Evolutionary conservation across 2,329 filamentous ascomycete genomes (phyloP).

Genomic region (Neonectria hederae): DNA sequence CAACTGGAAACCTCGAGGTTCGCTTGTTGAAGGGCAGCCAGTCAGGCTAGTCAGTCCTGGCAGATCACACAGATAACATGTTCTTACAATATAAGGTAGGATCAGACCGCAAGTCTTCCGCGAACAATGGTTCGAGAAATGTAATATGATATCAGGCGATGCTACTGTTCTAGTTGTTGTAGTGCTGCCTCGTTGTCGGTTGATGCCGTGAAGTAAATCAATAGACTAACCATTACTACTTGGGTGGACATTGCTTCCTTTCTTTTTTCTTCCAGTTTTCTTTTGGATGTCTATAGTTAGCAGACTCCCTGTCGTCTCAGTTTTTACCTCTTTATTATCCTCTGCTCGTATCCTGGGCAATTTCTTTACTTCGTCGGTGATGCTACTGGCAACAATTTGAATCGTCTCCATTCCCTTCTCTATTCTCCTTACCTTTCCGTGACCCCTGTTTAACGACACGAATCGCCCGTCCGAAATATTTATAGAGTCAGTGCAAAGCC

Average conservation of each 20-base stretch:
- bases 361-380: no score
- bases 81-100: not conserved
- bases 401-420: no score
- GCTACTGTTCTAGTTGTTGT: not conserved
- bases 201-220: no score
- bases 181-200: not conserved
- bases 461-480: not conserved
- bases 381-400: no score
- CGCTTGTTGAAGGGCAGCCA: not conserved
- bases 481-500: not conserved
- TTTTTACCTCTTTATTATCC: no score
- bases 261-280: no score
- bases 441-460: no score
- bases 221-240: not conserved
- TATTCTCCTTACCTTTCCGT: no score
- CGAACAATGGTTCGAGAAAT: not conserved
- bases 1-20: not conserved
- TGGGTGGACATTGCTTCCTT: not conserved
- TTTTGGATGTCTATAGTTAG: no score
- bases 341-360: no score
- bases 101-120: not conserved
- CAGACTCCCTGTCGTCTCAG: no score
- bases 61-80: not conserved
- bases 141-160: not conserved
- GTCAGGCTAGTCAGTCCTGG: not conserved